Evolutionary conservation across 768 basidiomycete genomes (phyloP).

Genomic region (Psilocybe subaeruginosa): DNA sequence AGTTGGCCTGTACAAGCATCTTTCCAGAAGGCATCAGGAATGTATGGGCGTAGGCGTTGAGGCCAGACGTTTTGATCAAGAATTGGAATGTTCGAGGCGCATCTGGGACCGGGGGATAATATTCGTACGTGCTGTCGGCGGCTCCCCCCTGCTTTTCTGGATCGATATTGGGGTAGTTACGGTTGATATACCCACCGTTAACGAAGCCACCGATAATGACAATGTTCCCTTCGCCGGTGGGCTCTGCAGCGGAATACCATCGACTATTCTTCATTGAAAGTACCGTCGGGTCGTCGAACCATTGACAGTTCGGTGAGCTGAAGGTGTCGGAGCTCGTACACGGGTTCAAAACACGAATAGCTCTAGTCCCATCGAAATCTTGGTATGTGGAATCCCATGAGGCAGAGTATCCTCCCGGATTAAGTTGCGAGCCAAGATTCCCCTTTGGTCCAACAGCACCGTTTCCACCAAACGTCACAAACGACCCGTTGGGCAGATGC

Average conservation of each 20-base stretch:
- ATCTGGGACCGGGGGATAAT: constrained; percentile 66
- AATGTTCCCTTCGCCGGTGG: constrained; percentile 75
- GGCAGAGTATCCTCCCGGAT: constrained; percentile 49
- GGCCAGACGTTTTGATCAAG: constrained; percentile 70
- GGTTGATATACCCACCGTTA: constrained; percentile 79
- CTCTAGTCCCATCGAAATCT: constrained; percentile 79
- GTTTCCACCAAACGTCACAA: constrained; percentile 77
- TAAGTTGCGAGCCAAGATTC: constrained; percentile 52
- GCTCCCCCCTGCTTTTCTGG: constrained; percentile 67
- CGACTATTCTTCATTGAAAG: constrained; percentile 71
- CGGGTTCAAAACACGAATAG: constrained; percentile 83
- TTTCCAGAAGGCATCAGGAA: constrained; percentile 78
- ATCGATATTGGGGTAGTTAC: constrained; percentile 72
- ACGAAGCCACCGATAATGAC: constrained; percentile 83
- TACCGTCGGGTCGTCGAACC: constrained; percentile 69
- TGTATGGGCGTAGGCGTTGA: constrained; percentile 78
- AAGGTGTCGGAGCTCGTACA: constrained; percentile 59
- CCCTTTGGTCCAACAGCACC: constrained; percentile 76
- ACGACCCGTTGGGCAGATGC: constrained; percentile 83
- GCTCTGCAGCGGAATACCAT: constrained; percentile 81
- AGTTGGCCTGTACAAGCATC: constrained; percentile 83
- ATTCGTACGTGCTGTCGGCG: constrained; percentile 83
- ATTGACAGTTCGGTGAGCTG: constrained; percentile 56
- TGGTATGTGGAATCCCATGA: constrained; percentile 68
- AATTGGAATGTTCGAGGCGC: constrained; percentile 61